Evolutionary conservation across 805 yeast genomes (phyloP).

Genomic region (Starmerella ratchasimensis): DNA sequence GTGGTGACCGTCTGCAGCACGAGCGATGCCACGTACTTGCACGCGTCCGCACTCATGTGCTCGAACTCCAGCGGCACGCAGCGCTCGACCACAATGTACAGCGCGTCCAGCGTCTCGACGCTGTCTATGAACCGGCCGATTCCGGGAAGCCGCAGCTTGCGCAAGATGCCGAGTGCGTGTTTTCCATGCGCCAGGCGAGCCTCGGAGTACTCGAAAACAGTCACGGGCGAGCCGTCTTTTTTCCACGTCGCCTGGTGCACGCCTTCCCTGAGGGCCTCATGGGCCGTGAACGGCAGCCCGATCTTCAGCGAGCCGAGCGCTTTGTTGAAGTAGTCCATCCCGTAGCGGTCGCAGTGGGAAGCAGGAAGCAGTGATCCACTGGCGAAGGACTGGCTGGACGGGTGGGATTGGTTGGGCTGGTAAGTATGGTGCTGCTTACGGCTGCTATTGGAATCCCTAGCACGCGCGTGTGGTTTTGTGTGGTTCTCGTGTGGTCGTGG

Average conservation of each 20-base stretch:
- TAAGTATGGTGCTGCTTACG: too few species aligned
- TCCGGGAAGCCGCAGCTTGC: constrained; percentile 53
- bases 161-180: constrained; percentile 36
- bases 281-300: constrained; percentile 27
- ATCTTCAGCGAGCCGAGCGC: constrained; percentile 36
- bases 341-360: too few species aligned
- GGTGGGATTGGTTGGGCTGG: too few species aligned
- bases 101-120: constrained; percentile 41
- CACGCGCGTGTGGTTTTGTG: too few species aligned
- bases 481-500: too few species aligned
- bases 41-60: constrained; percentile 1
- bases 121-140: constrained; percentile 49
- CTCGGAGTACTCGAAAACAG: constrained; percentile 47
- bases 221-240: constrained; percentile 36
- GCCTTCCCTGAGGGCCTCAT: constrained; percentile 41
- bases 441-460: too few species aligned
- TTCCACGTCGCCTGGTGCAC: constrained; percentile 43
- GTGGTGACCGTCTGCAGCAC: constrained; percentile 7
- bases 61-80: constrained; percentile 38
- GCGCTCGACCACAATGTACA: constrained; percentile 56
- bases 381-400: too few species aligned
- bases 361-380: too few species aligned
- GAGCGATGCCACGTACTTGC: constrained; percentile 4
- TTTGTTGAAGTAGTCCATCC: constrained; percentile 60
- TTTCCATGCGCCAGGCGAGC: constrained; percentile 31